Evolutionary conservation across 306 rosid species (phyloP).

Genomic region (Crotalaria pallida): DNA sequence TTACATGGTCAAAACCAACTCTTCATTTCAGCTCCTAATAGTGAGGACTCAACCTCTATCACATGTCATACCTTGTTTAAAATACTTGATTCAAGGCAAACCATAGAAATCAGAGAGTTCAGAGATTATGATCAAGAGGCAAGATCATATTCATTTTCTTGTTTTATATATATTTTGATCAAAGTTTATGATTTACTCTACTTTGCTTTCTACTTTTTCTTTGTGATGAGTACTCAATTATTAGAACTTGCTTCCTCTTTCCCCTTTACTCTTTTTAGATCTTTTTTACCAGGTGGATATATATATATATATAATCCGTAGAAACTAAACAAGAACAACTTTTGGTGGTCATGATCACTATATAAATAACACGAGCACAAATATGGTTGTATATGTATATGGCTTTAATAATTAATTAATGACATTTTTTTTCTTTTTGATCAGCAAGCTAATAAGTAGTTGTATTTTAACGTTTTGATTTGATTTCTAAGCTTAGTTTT

Average conservation of each 20-base stretch:
- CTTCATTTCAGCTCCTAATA: constrained; percentile 30
- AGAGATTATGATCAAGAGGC: constrained; percentile 38
- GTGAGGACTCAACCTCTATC: constrained; percentile 34
- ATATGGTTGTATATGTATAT: not conserved
- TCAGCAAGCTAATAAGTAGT: too few species aligned
- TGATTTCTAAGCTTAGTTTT: not conserved
- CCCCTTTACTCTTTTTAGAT: not conserved
- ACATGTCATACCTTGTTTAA: constrained; percentile 26
- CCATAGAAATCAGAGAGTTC: constrained; percentile 13
- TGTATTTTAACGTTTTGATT: not conserved
- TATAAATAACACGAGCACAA: too few species aligned
- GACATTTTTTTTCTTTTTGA: too few species aligned
- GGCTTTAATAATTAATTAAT: not conserved
- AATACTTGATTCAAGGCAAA: constrained; percentile 29
- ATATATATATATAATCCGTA: not conserved
- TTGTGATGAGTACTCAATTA: too few species aligned
- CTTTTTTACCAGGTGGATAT: not conserved
- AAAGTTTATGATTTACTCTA: not conserved
- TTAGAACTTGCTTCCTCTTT: not conserved
- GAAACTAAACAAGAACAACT: not conserved
- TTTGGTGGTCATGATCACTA: constrained; percentile 11
- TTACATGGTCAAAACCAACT: constrained; percentile 32
- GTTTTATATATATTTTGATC: not conserved
- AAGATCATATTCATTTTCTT: constrained; percentile 18
- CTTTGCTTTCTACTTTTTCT: not conserved